Evolutionary conservation across 768 basidiomycete species (phyloP).

Genomic region (Dioszegia aurantiaca): DNA sequence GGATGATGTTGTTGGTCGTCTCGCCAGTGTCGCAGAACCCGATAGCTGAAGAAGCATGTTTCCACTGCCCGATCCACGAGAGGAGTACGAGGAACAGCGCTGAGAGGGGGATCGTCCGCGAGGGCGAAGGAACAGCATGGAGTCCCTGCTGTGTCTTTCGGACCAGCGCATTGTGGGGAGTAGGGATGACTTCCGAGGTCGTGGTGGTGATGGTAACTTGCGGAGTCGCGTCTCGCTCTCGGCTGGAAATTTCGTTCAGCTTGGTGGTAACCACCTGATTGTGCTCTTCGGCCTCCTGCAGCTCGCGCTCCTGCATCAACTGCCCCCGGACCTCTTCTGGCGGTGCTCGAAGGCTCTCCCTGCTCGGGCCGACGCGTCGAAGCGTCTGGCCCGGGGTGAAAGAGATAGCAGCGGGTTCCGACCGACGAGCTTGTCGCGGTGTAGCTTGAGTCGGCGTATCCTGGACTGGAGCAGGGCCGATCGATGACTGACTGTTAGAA

Average conservation of each 20-base stretch:
- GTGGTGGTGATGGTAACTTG: slow-evolving; percentile 20
- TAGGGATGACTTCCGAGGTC: slow-evolving; percentile 5
- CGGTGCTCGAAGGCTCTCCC: slow-evolving; percentile 34
- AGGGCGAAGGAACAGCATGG: slow-evolving; percentile 6
- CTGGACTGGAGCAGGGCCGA: slow-evolving; percentile 16
- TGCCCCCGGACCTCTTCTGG: slow-evolving; percentile 34
- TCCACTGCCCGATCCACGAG: slow-evolving; percentile 34
- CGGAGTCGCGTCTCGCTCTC: slow-evolving; percentile 9
- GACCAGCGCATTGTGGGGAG: slow-evolving; percentile 15
- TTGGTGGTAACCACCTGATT: slow-evolving; percentile 33
- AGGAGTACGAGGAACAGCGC: slow-evolving; percentile 35
- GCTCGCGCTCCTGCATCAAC: slow-evolving; percentile 14
- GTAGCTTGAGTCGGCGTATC: slow-evolving; percentile 17
- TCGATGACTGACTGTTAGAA: slow-evolving; percentile 33
- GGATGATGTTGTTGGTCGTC: slow-evolving; percentile 42
- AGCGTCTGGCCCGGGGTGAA: slow-evolving; percentile 20
- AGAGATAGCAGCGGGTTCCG: slow-evolving; percentile 27
- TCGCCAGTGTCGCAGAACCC: slow-evolving; percentile 53
- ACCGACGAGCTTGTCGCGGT: slow-evolving; percentile 31
- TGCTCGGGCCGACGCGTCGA: slow-evolving; percentile 31
- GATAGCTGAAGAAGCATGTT: slow-evolving; percentile 33
- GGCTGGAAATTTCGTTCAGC: slow-evolving; percentile 26
- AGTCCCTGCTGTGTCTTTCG: slow-evolving; percentile 12
- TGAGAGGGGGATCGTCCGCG: slow-evolving; percentile 31
- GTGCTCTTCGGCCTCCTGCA: slow-evolving; percentile 32